Conservation (phyloP, 768 basidiomycete genomes). For the Lactifluus hygrophoroides region DNA sequence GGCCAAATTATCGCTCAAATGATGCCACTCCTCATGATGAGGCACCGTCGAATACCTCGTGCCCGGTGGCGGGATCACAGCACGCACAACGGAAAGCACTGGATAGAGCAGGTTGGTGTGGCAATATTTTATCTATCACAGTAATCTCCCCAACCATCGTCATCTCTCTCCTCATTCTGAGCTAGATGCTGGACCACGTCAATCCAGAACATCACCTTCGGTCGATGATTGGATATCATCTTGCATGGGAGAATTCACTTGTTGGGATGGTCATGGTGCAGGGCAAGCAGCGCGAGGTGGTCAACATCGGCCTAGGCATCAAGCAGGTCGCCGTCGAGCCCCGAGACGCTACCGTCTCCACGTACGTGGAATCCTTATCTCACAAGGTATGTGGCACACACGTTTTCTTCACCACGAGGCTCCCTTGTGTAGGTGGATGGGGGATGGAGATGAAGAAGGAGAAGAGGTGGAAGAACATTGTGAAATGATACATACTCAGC, state of each 20-base stretch:
- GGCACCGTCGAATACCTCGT: constrained; percentile 70
- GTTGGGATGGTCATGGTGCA: constrained; percentile 86
- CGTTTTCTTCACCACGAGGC: neutral
- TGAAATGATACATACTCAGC: no score
- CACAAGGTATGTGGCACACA: constrained; percentile 51
- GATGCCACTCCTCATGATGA: constrained; percentile 78
- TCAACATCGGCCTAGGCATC: constrained; percentile 77
- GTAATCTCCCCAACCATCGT: neutral
- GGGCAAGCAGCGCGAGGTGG: constrained; percentile 62
- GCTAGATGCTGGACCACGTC: constrained; percentile 51
- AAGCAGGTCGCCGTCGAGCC: constrained; percentile 60
- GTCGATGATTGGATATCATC: constrained; percentile 76
- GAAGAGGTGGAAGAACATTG: no score
- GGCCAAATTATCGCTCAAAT: constrained; percentile 66
- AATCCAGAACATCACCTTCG: constrained; percentile 41
- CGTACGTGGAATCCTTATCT: constrained; percentile 63
- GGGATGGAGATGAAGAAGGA: no score
- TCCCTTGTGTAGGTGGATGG: neutral
- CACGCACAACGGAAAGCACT: constrained; percentile 60
- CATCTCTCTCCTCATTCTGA: constrained; percentile 34
- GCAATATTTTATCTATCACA: neutral
- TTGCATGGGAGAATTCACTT: constrained; percentile 56
- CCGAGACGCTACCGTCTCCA: constrained; percentile 44
- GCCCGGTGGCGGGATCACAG: constrained; percentile 62
- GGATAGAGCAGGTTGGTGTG: constrained; percentile 64